A percentile compares a stretch with the other conserved stretches of the same genome.
These are phyloP conservation scores for Nepenthes alata DNA, from an alignment of 179 eudicot genomes.

Conservation along the genomic window DNA sequence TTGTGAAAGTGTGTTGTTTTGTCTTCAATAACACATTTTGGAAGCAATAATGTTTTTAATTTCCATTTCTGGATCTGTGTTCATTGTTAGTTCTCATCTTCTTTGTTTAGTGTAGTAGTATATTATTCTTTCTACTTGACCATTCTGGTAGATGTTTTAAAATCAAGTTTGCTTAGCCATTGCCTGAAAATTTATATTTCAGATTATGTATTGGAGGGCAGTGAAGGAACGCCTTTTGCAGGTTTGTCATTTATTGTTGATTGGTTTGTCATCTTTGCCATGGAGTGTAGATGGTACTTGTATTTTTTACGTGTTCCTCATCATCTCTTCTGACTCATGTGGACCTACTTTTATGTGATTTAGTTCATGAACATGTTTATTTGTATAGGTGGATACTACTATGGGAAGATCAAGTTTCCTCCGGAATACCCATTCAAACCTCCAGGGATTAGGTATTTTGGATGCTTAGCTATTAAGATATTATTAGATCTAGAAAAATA, in stretches of 20 bases:
- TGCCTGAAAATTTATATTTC: neutral
- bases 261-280: neutral
- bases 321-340: neutral
- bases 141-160: neutral
- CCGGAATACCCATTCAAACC: constrained; percentile 96
- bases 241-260: constrained; percentile 30
- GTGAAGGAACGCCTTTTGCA: constrained; percentile 98
- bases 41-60: no score
- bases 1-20: no score
- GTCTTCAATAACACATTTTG: no score
- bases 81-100: no score
- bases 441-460: constrained; percentile 74
- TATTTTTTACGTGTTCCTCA: neutral
- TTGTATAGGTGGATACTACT: constrained; percentile 72
- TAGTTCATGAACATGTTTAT: neutral
- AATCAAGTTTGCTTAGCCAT: neutral
- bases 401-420: constrained; percentile 93
- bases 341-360: neutral
- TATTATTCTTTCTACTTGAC: no score
- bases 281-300: neutral
- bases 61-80: no score
- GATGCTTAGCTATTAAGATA: constrained; percentile 4
- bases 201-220: constrained; percentile 69
- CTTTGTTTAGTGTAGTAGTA: no score
- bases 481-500: neutral